Base-by-base conservation (phyloP, 306 rosid genomes). In the Sechiopsis laciniata region DNA sequence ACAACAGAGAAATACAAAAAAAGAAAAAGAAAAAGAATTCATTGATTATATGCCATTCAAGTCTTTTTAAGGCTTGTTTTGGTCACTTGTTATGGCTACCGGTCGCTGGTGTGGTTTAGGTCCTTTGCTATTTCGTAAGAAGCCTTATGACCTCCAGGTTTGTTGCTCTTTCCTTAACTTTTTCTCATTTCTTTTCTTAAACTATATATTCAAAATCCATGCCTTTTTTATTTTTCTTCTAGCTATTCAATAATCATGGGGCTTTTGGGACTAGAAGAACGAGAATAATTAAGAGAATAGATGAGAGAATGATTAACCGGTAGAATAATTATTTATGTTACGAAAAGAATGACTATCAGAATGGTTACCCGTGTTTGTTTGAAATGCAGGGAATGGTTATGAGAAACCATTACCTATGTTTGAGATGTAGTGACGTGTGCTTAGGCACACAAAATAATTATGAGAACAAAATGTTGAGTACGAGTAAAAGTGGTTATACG, bases 21-120 rank as follows among this genome's bases (percentile, higher is more conserved):
- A 6, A 71, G 0, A 42, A 29, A 1, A 29, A 29, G 3, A 29
- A n/a, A n/a, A n/a, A n/a, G n/a, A n/a, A n/a, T n/a, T 53, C 77
- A 5, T 58, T 46, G 15, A 60, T 55, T 17, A 20, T 60, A 68
- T 63, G 9, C 17, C 46, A 21, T 13, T 46, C 59, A 73, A 77
- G 75, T 12, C 66, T 76, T 62, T 79, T 65, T 6, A 64, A 71
- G 76, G 65, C 32, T 78, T 71, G 40, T 2, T 62, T 60, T 40
- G 64, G 74, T 26, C 54, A 85, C 12, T 4, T 12, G 8, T 59
- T 10, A 74, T 89, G 90, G 83, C 85, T 66, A 71, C 80, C 7
- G 72, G 69, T 58, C 74, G 82, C 26, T 84, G 81, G 52, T 84
- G 85, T 20, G 87, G 92, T 55, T 80, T 87, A 73, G 76, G 81